Evolutionary conservation across 495 filamentous ascomycete genomes (phyloP).

Genomic region (Aspergillus sparsus): DNA sequence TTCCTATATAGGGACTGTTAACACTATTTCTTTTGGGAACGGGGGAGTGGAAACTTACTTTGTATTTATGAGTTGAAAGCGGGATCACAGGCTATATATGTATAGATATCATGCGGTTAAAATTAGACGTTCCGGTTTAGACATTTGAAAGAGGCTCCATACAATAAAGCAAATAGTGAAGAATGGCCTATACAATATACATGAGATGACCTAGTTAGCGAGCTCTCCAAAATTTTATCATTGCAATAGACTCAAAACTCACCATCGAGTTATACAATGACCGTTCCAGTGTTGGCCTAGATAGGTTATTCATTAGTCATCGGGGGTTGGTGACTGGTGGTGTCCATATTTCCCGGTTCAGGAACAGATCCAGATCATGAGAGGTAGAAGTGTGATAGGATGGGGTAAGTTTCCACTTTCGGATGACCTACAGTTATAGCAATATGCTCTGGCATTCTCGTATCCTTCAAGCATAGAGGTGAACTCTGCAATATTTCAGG

Average conservation of each 20-base stretch:
- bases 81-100: slow-evolving; percentile 49
- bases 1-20: slow-evolving; percentile 40
- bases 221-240: neutral
- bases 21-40: neutral
- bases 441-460: slow-evolving; percentile 55
- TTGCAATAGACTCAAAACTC: too few relatives aligned
- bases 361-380: neutral
- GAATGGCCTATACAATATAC: slow-evolving; percentile 42
- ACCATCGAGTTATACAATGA: slow-evolving; percentile 55
- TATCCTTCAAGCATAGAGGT: slow-evolving; percentile 55
- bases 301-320: slow-evolving; percentile 27
- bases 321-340: slow-evolving; percentile 24
- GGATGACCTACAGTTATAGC: slow-evolving; percentile 51
- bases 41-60: slow-evolving; percentile 30
- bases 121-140: neutral
- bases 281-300: slow-evolving; percentile 54
- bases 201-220: neutral
- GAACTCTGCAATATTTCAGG: slow-evolving; percentile 42
- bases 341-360: slow-evolving; percentile 4
- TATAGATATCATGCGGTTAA: slow-evolving; percentile 1
- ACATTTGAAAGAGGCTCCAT: slow-evolving; percentile 19
- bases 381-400: neutral
- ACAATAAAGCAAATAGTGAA: slow-evolving; percentile 59
- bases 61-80: slow-evolving; percentile 52
- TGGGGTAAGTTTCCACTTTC: too few relatives aligned